phyloP scores from a whole-genome alignment of 1,284 basidiomycete species.

The Leccinum laetum region DNA sequence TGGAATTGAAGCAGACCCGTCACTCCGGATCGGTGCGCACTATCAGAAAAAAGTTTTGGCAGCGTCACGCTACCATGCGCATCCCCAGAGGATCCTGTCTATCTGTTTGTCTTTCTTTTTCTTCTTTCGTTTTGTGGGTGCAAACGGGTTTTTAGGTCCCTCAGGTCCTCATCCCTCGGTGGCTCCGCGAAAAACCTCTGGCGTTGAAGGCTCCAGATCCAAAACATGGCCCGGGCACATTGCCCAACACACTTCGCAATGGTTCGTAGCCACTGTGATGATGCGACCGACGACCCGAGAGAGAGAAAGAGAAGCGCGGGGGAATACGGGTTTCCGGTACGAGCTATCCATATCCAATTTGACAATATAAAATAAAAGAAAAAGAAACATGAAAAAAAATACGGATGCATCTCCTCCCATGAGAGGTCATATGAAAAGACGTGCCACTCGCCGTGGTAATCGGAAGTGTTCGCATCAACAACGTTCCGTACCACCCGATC shows the following conservation, averaged over 20 bases:
- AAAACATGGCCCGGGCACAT: slow-evolving; percentile 8
- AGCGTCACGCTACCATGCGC: slow-evolving; percentile 7
- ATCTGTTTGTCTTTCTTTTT: neutral
- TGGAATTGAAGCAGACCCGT: slow-evolving; percentile 3
- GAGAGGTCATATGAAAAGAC: slow-evolving; percentile 28
- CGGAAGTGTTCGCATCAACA: slow-evolving; percentile 17
- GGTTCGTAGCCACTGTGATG: neutral
- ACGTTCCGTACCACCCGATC: slow-evolving; percentile 18
- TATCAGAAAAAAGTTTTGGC: slow-evolving; percentile 4
- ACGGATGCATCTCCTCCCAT: slow-evolving; percentile 9
- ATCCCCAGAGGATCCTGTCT: slow-evolving; percentile 7
- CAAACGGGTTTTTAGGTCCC: slow-evolving; percentile 1
- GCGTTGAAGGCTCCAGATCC: slow-evolving; percentile 15
- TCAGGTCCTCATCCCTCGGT: slow-evolving; percentile 3
- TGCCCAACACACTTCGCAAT: slow-evolving; percentile 7
- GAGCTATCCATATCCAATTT: slow-evolving; percentile 20
- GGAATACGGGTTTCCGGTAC: slow-evolving; percentile 14
- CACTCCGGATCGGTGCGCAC: slow-evolving; percentile 12
- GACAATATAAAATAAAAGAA: slow-evolving; percentile 4
- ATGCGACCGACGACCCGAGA: neutral
- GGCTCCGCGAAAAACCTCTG: slow-evolving; percentile 10
- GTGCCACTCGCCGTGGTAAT: slow-evolving; percentile 23
- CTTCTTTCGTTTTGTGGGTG: slow-evolving; percentile 3
- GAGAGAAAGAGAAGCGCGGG: neutral
- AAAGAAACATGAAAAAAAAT: slow-evolving; percentile 2